Percentiles rank a stretch among this genome's conserved stretches.
phyloP scores from a whole-genome alignment of 768 basidiomycete species.

The Rhizopogon vinicolor region DNA sequence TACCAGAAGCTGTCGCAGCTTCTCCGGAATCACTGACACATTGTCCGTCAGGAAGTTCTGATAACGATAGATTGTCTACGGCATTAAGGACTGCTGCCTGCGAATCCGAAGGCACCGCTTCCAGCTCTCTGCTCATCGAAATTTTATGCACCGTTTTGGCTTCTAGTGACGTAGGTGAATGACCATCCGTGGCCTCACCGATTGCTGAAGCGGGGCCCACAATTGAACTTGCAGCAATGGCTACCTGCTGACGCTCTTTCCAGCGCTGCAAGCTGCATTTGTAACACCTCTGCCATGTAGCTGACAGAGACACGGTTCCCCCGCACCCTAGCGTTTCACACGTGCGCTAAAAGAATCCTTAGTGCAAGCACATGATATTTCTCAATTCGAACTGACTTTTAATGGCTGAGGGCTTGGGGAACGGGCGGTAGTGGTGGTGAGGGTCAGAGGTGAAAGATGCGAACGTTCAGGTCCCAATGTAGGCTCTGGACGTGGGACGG shows the following conservation, averaged over 20 bases:
- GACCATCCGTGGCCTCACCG: background rate
- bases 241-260: slow-evolving; percentile 8
- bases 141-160: background rate
- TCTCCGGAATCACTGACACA: background rate
- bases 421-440: background rate
- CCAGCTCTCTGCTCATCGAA: background rate
- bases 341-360: slow-evolving; percentile 6
- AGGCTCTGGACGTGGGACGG: background rate
- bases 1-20: background rate
- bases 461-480: too few relatives aligned
- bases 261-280: slow-evolving; percentile 15
- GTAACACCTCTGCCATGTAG: slow-evolving; percentile 12
- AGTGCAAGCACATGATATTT: background rate
- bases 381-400: background rate
- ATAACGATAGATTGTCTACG: background rate
- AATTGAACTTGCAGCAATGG: background rate
- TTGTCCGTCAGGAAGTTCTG: background rate
- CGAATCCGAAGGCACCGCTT: background rate
- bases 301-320: slow-evolving; percentile 4
- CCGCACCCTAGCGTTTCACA: slow-evolving; percentile 13
- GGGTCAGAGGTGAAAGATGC: background rate
- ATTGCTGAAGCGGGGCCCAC: background rate
- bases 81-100: background rate
- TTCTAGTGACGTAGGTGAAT: background rate
- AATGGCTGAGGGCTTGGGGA: background rate